phyloP scores from a whole-genome alignment of 176 grass and related monocot genomes.

The Saccharum officinarum region DNA sequence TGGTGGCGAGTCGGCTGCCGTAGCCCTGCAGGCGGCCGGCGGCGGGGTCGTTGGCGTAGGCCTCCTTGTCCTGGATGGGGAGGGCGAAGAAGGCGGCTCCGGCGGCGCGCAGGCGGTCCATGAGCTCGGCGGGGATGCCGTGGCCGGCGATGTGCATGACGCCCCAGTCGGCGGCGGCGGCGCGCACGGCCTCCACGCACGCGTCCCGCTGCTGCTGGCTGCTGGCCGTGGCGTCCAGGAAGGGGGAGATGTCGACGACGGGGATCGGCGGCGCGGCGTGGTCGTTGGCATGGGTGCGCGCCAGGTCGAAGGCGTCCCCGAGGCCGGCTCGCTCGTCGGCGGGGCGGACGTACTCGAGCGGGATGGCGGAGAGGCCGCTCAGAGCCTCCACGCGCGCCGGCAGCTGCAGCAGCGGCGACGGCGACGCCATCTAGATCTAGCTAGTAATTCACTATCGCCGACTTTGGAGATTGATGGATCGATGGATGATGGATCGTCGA shows the following conservation, averaged over 20 bases:
- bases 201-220: not conserved
- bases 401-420: not conserved
- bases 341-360: slow-evolving; percentile 74
- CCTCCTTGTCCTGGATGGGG: slow-evolving; percentile 67
- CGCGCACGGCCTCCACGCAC: slow-evolving; percentile 55
- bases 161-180: slow-evolving; percentile 74
- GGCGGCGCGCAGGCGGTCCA: slow-evolving; percentile 49
- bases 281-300: not conserved
- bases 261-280: slow-evolving; percentile 49
- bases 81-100: slow-evolving; percentile 71
- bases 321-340: slow-evolving; percentile 62
- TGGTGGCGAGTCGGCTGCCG: slow-evolving; percentile 71
- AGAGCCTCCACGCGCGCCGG: slow-evolving; percentile 65
- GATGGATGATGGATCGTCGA: no score
- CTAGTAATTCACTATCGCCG: no score
- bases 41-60: slow-evolving; percentile 76
- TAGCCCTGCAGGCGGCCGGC: slow-evolving; percentile 66
- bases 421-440: not conserved
- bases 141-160: slow-evolving; percentile 89
- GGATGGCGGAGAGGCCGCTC: slow-evolving; percentile 54
- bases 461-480: not conserved
- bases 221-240: not conserved
- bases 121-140: slow-evolving; percentile 47
- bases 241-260: slow-evolving; percentile 60
- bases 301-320: slow-evolving; percentile 70